Percentiles rank a stretch among this genome's conserved stretches.
These are phyloP conservation scores for Aristolochia contorta DNA, from an alignment of 164 flowering plant species.

Conservation along the genomic window DNA sequence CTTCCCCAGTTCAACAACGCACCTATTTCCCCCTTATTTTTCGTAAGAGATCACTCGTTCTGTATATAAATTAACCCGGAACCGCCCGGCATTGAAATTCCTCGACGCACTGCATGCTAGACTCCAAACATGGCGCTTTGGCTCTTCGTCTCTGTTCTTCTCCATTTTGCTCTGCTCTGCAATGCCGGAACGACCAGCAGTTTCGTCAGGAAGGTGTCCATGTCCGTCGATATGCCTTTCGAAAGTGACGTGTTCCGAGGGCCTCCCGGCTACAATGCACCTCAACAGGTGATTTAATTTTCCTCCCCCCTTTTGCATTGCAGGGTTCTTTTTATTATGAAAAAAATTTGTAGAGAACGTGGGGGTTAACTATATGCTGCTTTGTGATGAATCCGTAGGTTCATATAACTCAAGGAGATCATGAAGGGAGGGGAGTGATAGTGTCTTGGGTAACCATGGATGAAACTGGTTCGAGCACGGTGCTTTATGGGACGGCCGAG, in stretches of 20 bases:
- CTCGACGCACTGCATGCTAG: too few relatives aligned
- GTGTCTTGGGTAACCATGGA: conserved; percentile 47
- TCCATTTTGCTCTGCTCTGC: conserved; percentile 12
- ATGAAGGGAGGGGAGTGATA: conserved; percentile 34
- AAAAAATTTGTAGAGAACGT: too few relatives aligned
- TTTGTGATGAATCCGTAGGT: conserved; percentile 16
- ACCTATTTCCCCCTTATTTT: not conserved
- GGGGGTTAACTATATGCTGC: not conserved
- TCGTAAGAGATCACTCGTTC: not conserved
- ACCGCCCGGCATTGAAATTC: not conserved
- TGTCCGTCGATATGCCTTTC: conserved; percentile 30
- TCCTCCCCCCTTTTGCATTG: not conserved
- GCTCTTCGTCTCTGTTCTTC: conserved; percentile 1
- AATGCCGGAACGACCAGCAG: conserved; percentile 31
- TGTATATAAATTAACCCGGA: not conserved
- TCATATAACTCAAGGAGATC: conserved; percentile 57
- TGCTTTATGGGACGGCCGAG: conserved; percentile 25
- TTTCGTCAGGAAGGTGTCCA: conserved; percentile 21
- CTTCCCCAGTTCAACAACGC: not conserved
- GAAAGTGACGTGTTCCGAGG: conserved; percentile 20
- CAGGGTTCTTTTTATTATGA: too few relatives aligned
- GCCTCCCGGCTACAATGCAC: conserved; percentile 45
- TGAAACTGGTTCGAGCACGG: conserved; percentile 33
- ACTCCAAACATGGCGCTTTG: not conserved
- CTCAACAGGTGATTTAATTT: conserved; percentile 29